Percentiles rank a stretch among this genome's conserved stretches.
Conservation (phyloP, 441 rosid species). For the Pelargonium citronellum region DNA sequence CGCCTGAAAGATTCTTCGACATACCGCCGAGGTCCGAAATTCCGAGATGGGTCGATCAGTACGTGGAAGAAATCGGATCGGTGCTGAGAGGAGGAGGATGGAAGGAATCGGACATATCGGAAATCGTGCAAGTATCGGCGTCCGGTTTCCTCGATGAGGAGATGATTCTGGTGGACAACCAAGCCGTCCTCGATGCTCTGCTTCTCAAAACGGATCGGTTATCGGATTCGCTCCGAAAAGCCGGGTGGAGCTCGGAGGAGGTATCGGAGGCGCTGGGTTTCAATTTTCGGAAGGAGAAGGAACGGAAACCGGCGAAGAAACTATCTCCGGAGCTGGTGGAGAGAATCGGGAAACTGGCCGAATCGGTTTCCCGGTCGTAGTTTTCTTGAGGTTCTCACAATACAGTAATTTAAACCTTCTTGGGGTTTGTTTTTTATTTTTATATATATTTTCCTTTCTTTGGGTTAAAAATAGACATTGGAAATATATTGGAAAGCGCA, state of each 20-base stretch:
- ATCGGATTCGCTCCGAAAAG: conserved; percentile 70
- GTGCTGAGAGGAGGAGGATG: conserved; percentile 79
- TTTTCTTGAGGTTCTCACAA: too few species aligned
- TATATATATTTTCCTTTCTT: too few species aligned
- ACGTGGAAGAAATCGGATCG: conserved; percentile 67
- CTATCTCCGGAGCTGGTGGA: conserved; percentile 65
- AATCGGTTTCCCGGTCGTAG: conserved; percentile 70
- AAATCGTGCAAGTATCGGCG: conserved; percentile 72
- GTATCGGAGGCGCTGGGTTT: conserved; percentile 83
- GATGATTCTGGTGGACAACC: conserved; percentile 63
- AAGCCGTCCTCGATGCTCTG: conserved; percentile 65
- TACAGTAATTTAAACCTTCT: too few species aligned
- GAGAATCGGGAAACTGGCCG: conserved; percentile 70
- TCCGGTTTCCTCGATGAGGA: conserved; percentile 76
- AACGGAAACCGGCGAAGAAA: conserved; percentile 61
- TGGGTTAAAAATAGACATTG: too few species aligned
- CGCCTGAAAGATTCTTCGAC: conserved; percentile 67
- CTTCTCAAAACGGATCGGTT: conserved; percentile 80
- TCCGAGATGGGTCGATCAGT: conserved; percentile 84
- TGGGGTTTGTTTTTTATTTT: too few species aligned
- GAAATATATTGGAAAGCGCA: too few species aligned
- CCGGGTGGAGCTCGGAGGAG: conserved; percentile 99
- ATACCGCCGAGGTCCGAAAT: conserved; percentile 45
- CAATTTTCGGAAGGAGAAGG: conserved; percentile 74
- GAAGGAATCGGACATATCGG: conserved; percentile 65